Percentiles rank a stretch among this genome's conserved stretches.
phyloP scores from a whole-genome alignment of 2,329 filamentous ascomycete genomes.

The Monilinia laxa region DNA sequence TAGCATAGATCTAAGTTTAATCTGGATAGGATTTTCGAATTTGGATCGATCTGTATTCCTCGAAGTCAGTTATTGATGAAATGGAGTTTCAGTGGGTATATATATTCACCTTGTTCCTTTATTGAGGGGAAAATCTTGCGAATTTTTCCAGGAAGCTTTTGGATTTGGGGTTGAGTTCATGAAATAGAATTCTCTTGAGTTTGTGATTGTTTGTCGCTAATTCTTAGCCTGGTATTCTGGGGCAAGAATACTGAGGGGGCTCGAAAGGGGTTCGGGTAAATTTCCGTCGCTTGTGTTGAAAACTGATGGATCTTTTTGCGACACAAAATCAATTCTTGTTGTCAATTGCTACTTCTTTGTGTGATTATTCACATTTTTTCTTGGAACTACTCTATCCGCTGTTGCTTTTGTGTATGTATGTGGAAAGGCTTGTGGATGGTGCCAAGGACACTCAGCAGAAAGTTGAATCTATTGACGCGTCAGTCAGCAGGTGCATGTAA shows the following conservation, averaged over 20 bases:
- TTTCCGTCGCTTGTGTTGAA: neutral
- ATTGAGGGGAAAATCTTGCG: neutral
- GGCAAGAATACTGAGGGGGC: neutral
- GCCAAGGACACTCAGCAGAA: neutral
- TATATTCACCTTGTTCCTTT: neutral
- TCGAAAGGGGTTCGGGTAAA: constrained; percentile 1
- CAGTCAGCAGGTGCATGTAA: neutral
- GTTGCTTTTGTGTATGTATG: neutral
- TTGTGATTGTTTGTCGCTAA: neutral
- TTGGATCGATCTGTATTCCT: neutral
- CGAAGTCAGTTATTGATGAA: neutral
- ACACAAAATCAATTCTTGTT: neutral
- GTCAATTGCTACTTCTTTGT: neutral
- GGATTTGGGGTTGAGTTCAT: neutral
- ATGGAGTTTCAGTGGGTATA: neutral
- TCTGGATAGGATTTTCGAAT: neutral
- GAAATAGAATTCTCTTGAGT: neutral
- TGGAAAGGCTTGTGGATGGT: neutral
- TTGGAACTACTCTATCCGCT: neutral
- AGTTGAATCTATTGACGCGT: neutral
- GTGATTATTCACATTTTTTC: neutral
- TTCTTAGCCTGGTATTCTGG: neutral
- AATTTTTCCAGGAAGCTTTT: neutral
- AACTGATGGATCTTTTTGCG: neutral
- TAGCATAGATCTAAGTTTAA: too few species aligned